Evolutionary conservation across 805 yeast species (phyloP).

Genomic region (Nakazawaea sp.): DNA sequence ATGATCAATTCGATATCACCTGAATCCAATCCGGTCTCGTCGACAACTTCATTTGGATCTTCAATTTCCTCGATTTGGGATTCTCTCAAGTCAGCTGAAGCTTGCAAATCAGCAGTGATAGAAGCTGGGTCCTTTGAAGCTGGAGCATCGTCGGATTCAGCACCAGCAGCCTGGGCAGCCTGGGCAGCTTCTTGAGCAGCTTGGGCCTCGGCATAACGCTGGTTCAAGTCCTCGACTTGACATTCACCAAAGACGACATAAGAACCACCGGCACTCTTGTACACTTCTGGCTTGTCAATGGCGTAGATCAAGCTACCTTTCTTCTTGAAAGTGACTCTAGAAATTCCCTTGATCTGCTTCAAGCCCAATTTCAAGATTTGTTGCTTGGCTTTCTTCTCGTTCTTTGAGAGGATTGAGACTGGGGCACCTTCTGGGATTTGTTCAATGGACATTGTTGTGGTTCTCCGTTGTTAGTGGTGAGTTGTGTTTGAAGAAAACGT

Average conservation of each 20-base stretch:
- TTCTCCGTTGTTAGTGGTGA: no score
- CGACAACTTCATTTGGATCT: slow-evolving; percentile 69
- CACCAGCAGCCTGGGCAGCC: slow-evolving; percentile 35
- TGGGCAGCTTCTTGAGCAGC: slow-evolving; percentile 65
- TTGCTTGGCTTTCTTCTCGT: slow-evolving; percentile 95
- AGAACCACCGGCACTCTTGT: slow-evolving; percentile 88
- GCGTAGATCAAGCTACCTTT: slow-evolving; percentile 88
- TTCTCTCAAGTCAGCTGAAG: slow-evolving; percentile 46
- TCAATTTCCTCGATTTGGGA: slow-evolving; percentile 31
- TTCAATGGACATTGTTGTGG: slow-evolving; percentile 13
- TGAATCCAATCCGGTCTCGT: slow-evolving; percentile 75
- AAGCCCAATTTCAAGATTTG: slow-evolving; percentile 80
- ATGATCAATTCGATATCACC: slow-evolving; percentile 81
- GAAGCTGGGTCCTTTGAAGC: slow-evolving; percentile 63
- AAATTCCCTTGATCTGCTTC: slow-evolving; percentile 85
- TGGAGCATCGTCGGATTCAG: slow-evolving; percentile 18
- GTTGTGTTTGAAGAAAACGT: no score
- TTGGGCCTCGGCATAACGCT: slow-evolving; percentile 78
- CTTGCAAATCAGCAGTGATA: slow-evolving; percentile 77
- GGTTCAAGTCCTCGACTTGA: slow-evolving; percentile 88
- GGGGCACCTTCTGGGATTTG: slow-evolving; percentile 80
- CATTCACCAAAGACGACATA: slow-evolving; percentile 98
- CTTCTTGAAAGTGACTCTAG: slow-evolving; percentile 93
- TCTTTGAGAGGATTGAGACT: slow-evolving; percentile 75
- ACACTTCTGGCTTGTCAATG: slow-evolving; percentile 91